Percentiles rank a stretch among this genome's conserved stretches.
phyloP scores from a whole-genome alignment of 768 basidiomycete species.

The Termitomyces titanicus region DNA sequence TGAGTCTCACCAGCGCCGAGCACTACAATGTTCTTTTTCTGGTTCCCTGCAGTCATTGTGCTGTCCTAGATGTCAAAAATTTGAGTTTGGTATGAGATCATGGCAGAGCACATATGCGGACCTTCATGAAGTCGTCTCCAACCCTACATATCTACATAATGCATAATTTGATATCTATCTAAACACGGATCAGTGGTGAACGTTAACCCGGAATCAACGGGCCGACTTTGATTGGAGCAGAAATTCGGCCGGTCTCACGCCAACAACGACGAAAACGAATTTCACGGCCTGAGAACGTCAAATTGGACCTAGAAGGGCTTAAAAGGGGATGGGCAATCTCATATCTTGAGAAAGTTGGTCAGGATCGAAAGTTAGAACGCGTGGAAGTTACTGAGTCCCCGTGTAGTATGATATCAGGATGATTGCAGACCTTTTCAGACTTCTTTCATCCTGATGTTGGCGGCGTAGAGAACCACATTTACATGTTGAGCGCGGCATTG shows the following conservation, averaged over 20 bases:
- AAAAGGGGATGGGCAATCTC: not conserved
- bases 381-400: not conserved
- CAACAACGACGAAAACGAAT: not conserved
- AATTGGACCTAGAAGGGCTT: too few relatives aligned
- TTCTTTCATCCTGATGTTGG: conserved; percentile 95
- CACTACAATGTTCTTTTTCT: conserved; percentile 12
- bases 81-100: not conserved
- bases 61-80: not conserved
- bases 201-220: too few relatives aligned
- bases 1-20: conserved; percentile 18
- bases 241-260: not conserved
- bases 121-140: too few relatives aligned
- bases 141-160: too few relatives aligned
- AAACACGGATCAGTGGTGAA: too few relatives aligned
- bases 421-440: conserved; percentile 94
- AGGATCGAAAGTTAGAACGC: not conserved
- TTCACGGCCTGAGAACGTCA: not conserved
- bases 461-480: conserved; percentile 96
- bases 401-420: conserved; percentile 59
- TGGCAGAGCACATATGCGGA: too few relatives aligned
- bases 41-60: not conserved
- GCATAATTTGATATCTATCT: too few relatives aligned
- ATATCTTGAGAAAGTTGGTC: not conserved
- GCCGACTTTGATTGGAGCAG: too few relatives aligned
- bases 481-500: conserved; percentile 83